A percentile compares a stretch with the other conserved stretches of the same genome.
Conservation (phyloP, 2,329 filamentous ascomycete species). For the Cytospora leucostoma region DNA sequence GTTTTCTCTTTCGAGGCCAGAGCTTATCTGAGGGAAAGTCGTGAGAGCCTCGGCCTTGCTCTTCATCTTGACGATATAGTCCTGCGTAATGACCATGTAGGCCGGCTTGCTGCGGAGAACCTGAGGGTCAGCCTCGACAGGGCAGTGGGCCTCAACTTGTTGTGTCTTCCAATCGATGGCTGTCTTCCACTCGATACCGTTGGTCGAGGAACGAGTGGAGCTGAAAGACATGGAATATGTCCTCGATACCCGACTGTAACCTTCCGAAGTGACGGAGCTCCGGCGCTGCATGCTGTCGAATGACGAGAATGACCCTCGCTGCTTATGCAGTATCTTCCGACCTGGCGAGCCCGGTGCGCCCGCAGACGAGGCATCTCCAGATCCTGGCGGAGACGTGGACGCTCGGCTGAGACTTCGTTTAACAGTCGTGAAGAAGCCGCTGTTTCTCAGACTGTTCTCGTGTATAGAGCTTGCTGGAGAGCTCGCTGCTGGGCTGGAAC, state of each 20-base stretch:
- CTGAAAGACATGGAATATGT: conserved; percentile 27
- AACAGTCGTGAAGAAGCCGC: conserved; percentile 32
- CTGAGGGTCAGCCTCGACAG: conserved; percentile 52
- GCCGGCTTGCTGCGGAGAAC: conserved; percentile 48
- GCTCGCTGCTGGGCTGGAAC: conserved; percentile 27
- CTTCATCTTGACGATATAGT: conserved; percentile 53
- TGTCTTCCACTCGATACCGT: conserved; percentile 35
- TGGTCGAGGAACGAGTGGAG: conserved; percentile 30
- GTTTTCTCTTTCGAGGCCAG: conserved; percentile 31
- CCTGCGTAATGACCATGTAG: conserved; percentile 54
- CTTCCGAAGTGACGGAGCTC: conserved; percentile 36
- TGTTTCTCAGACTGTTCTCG: conserved; percentile 27
- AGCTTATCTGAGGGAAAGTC: conserved; percentile 48
- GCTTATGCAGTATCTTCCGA: conserved; percentile 24
- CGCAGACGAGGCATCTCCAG: conserved; percentile 15
- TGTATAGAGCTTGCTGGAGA: conserved; percentile 33
- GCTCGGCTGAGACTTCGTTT: conserved; percentile 33
- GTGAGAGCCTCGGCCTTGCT: conserved; percentile 49
- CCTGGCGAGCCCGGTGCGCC: conserved; percentile 13
- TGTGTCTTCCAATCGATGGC: conserved; percentile 39
- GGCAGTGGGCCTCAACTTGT: conserved; percentile 41
- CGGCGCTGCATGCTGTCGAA: conserved; percentile 34
- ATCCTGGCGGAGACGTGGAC: conserved; percentile 26
- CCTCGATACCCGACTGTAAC: conserved; percentile 32
- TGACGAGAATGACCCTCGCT: conserved; percentile 30